These are phyloP conservation scores for Rosellinia necatrix DNA, from an alignment of 2,329 filamentous ascomycete genomes.

Conservation along the genomic window DNA sequence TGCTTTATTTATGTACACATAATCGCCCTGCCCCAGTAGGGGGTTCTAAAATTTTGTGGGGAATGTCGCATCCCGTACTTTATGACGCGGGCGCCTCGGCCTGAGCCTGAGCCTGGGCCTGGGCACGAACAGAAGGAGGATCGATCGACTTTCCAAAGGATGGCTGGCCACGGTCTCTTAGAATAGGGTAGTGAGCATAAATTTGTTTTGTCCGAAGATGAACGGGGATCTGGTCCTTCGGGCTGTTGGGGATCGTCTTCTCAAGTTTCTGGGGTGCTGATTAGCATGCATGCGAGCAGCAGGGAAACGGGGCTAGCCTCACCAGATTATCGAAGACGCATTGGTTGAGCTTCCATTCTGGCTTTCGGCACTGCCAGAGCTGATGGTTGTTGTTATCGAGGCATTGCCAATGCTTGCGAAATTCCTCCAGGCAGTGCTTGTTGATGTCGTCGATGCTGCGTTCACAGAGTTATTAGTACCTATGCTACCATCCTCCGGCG, in stretches of 20 bases:
- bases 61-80: slow-evolving; percentile 15
- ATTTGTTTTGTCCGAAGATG: slow-evolving; percentile 71
- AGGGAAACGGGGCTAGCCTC: not conserved
- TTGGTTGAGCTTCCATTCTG: slow-evolving; percentile 88
- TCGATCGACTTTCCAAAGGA: slow-evolving; percentile 39
- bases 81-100: slow-evolving; percentile 32
- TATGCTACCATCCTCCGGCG: not conserved
- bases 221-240: slow-evolving; percentile 71
- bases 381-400: slow-evolving; percentile 98
- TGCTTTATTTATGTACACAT: slow-evolving; percentile 28
- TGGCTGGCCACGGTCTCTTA: slow-evolving; percentile 41
- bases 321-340: slow-evolving; percentile 97
- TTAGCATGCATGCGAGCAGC: slow-evolving; percentile 11
- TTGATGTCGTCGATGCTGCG: slow-evolving; percentile 90
- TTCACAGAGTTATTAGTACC: slow-evolving; percentile 8
- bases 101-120: slow-evolving; percentile 35
- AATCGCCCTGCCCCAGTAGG: not conserved
- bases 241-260: slow-evolving; percentile 78
- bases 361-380: slow-evolving; percentile 89
- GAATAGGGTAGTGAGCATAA: slow-evolving; percentile 58
- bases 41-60: slow-evolving; percentile 13
- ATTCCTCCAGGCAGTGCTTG: slow-evolving; percentile 88
- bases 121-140: slow-evolving; percentile 37
- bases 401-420: slow-evolving; percentile 93
- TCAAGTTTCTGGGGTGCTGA: slow-evolving; percentile 68